Evolutionary conservation across 2,329 filamentous ascomycete species (phyloP).

Genomic region (Rugonectria rugulosa): DNA sequence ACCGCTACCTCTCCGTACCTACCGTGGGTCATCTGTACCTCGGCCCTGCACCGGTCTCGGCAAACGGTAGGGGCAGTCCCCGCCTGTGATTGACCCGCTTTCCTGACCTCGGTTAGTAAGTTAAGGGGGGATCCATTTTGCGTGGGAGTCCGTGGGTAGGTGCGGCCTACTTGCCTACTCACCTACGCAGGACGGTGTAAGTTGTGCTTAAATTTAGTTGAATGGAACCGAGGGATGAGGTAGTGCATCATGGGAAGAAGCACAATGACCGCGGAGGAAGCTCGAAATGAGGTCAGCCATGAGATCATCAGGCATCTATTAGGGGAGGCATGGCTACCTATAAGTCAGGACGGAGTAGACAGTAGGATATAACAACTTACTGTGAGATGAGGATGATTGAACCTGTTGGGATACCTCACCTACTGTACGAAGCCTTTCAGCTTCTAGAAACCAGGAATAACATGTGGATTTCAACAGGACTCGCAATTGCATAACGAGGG

Average conservation of each 20-base stretch:
- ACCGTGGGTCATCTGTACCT: conserved; percentile 32
- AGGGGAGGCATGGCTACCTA: too few species aligned
- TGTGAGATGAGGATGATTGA: background rate
- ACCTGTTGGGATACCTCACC: too few species aligned
- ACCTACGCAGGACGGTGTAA: too few species aligned
- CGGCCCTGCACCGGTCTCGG: conserved; percentile 37
- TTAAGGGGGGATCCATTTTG: conserved; percentile 13
- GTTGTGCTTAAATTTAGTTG: too few species aligned
- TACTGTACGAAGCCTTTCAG: too few species aligned
- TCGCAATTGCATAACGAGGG: background rate
- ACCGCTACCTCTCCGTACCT: too few species aligned
- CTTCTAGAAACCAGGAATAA: background rate
- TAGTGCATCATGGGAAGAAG: background rate
- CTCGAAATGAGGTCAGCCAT: background rate
- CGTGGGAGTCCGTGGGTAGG: conserved; percentile 12
- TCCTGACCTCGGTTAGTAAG: conserved; percentile 39
- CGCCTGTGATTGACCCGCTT: conserved; percentile 33
- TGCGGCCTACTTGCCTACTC: background rate
- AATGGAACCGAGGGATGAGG: background rate
- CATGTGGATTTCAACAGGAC: background rate
- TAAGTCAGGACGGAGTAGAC: too few species aligned
- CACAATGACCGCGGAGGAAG: background rate
- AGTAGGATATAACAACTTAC: too few species aligned
- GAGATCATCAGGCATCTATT: too few species aligned
- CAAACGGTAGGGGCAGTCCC: conserved; percentile 31